These are phyloP conservation scores for Vitellaria paradoxa DNA, from an alignment of 179 eudicot genomes.

Conservation along the genomic window DNA sequence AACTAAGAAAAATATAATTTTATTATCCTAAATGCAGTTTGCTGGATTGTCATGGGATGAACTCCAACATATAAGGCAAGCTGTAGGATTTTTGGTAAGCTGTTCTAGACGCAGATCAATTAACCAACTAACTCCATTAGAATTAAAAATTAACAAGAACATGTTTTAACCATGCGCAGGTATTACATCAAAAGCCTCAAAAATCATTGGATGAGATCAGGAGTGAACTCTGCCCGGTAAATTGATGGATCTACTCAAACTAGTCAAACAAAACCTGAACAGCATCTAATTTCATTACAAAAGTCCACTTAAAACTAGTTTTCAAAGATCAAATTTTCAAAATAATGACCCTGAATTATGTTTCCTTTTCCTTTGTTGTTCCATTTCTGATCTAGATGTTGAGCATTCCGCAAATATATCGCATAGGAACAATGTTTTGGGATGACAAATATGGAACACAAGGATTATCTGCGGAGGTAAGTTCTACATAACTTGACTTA, in stretches of 20 bases:
- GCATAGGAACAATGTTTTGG: conserved; percentile 99
- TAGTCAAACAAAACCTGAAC: conserved; percentile 5
- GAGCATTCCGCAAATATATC: conserved; percentile 92
- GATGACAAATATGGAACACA: conserved; percentile 98
- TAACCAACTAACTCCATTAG: conserved; percentile 11
- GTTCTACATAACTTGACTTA: not conserved
- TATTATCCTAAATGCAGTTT: conserved; percentile 41
- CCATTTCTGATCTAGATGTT: conserved; percentile 47
- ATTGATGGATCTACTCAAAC: conserved; percentile 15
- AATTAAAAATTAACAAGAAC: conserved; percentile 15
- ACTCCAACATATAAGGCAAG: conserved; percentile 93
- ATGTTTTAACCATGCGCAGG: conserved; percentile 47
- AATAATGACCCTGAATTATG: not conserved
- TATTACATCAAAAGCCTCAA: conserved; percentile 92
- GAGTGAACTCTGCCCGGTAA: conserved; percentile 92
- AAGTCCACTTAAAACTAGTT: conserved; percentile 10
- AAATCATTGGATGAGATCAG: conserved; percentile 80
- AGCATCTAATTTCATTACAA: conserved; percentile 15
- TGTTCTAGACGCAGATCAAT: conserved; percentile 16
- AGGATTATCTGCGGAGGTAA: conserved; percentile 92
- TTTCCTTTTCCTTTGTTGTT: not conserved
- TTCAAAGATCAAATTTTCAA: not conserved
- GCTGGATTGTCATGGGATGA: conserved; percentile 91
- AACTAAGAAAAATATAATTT: not conserved
- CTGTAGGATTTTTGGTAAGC: conserved; percentile 86